These are phyloP conservation scores for Trichoderma sp. DNA, from an alignment of 2,329 filamentous ascomycete species.

Conservation along the genomic window DNA sequence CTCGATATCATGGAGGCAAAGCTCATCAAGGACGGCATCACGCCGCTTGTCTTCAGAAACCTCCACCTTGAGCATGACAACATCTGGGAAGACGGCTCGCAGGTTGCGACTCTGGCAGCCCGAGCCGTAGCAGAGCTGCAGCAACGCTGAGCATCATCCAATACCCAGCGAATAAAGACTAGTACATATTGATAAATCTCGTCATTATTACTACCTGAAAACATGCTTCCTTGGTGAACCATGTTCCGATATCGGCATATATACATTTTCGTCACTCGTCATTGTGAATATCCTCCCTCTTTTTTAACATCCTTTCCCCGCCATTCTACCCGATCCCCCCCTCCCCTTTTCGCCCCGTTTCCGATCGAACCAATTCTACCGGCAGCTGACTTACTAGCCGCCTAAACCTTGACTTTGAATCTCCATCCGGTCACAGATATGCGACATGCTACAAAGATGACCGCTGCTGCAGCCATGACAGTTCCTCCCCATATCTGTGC, in stretches of 20 bases:
- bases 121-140: slow-evolving; percentile 17
- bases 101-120: slow-evolving; percentile 50
- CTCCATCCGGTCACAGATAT: slow-evolving; percentile 37
- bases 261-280: not conserved
- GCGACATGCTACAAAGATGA: slow-evolving; percentile 34
- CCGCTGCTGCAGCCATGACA: slow-evolving; percentile 37
- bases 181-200: not conserved
- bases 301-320: not conserved
- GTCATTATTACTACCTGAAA: not conserved
- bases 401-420: slow-evolving; percentile 36
- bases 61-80: slow-evolving; percentile 60
- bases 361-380: not conserved
- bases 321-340: not conserved
- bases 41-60: slow-evolving; percentile 36
- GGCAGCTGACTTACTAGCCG: not conserved
- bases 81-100: slow-evolving; percentile 58
- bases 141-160: not conserved
- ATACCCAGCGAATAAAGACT: not conserved
- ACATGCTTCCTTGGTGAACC: not conserved
- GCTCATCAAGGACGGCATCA: slow-evolving; percentile 41
- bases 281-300: not conserved
- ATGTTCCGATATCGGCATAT: slow-evolving; percentile 13
- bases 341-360: not conserved
- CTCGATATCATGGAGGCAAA: slow-evolving; percentile 52
- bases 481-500: slow-evolving; percentile 48